phyloP scores from a whole-genome alignment of 768 basidiomycete genomes.

The Vararia minispora region DNA sequence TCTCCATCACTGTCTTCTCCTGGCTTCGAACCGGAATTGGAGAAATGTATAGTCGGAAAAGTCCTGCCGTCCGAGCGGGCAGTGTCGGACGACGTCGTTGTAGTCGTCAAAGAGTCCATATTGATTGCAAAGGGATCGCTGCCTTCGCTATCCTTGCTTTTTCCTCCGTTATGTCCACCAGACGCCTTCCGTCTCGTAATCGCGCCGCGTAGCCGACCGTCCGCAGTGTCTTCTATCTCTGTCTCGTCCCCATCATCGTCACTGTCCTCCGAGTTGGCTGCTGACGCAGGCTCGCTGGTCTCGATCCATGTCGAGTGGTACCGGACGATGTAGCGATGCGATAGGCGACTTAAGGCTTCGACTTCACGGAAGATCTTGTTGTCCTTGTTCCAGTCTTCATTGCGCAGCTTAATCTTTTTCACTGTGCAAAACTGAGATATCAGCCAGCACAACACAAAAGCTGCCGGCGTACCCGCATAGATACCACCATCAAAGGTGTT shows the following conservation, averaged over 20 bases:
- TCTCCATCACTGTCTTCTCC: conserved; percentile 35
- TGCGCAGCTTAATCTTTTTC: conserved; percentile 80
- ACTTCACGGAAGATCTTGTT: conserved; percentile 87
- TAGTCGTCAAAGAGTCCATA: conserved; percentile 48
- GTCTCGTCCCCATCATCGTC: conserved; percentile 27
- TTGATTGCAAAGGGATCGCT: conserved; percentile 53
- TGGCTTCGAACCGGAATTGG: conserved; percentile 24
- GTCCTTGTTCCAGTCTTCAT: conserved; percentile 69
- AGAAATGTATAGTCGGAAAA: conserved; percentile 86
- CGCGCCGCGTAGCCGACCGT: no score
- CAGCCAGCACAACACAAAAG: background rate
- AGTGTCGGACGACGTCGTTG: conserved; percentile 42
- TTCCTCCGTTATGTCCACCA: no score
- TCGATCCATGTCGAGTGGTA: conserved; percentile 93
- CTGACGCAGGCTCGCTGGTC: conserved; percentile 40
- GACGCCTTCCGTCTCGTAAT: no score
- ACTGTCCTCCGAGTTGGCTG: conserved; percentile 34
- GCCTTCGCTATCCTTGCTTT: conserved; percentile 21
- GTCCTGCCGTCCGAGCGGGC: no score
- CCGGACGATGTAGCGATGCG: conserved; percentile 84
- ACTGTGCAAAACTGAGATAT: conserved; percentile 29
- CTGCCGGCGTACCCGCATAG: conserved; percentile 51
- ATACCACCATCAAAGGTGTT: conserved; percentile 81
- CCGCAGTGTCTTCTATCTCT: conserved; percentile 24
- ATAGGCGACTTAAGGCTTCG: conserved; percentile 75